Evolutionary conservation across 345 rosid species (phyloP).

Genomic region (Citrus sp.): DNA sequence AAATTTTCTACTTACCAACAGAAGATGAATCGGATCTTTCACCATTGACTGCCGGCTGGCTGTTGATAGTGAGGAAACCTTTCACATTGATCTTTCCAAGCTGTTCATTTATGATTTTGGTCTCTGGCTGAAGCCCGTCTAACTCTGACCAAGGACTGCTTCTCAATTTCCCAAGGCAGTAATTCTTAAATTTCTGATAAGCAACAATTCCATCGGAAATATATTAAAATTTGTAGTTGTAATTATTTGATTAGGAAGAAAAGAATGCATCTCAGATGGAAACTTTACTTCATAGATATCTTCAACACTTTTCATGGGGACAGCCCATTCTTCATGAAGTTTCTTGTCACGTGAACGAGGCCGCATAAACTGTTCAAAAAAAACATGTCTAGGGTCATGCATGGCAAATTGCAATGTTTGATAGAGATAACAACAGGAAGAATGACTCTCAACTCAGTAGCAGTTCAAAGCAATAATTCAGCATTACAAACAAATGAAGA

Average conservation of each 20-base stretch:
- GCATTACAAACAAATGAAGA: not conserved
- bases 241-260: constrained; percentile 2
- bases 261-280: constrained; percentile 1
- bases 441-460: constrained; percentile 1
- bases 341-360: constrained; percentile 88
- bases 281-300: constrained; percentile 74
- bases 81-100: constrained; percentile 80
- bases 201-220: constrained; percentile 13
- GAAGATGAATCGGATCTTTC: constrained; percentile 76
- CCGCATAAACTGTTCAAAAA: constrained; percentile 57
- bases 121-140: constrained; percentile 92
- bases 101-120: constrained; percentile 80
- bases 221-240: constrained; percentile 7
- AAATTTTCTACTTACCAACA: constrained; percentile 53
- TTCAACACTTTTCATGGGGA: constrained; percentile 59
- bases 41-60: constrained; percentile 94
- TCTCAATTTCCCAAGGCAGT: constrained; percentile 75
- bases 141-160: constrained; percentile 97
- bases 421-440: not conserved
- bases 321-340: constrained; percentile 84
- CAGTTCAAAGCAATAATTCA: not conserved
- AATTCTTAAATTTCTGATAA: constrained; percentile 76
- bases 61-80: constrained; percentile 91
- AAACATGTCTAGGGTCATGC: constrained; percentile 13
- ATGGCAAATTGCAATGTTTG: not conserved